A percentile compares a stretch with the other conserved stretches of the same genome.
Evolutionary conservation across 2,329 filamentous ascomycete species (phyloP).

Genomic region (Dactylellina sp.): DNA sequence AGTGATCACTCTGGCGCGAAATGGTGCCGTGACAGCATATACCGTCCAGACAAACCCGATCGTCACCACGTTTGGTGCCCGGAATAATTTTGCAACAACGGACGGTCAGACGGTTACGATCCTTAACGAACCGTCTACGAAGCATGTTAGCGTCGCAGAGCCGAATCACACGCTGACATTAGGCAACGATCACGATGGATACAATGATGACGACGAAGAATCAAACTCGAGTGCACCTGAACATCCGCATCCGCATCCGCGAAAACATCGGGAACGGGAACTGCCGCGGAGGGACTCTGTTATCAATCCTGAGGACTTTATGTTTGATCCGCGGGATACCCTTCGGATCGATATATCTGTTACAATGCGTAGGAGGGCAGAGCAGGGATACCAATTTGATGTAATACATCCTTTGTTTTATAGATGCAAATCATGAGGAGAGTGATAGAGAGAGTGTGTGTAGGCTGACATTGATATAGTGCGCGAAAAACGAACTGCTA

Average conservation of each 20-base stretch:
- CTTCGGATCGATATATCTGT: slow-evolving; percentile 60
- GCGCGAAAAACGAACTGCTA: slow-evolving; percentile 52
- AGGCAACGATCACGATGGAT: slow-evolving; percentile 31
- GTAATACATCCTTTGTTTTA: slow-evolving; percentile 61
- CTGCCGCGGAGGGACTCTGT: slow-evolving; percentile 30
- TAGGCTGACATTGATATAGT: slow-evolving; percentile 23
- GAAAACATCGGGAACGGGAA: neutral
- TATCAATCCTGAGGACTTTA: slow-evolving; percentile 58
- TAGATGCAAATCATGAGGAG: no score
- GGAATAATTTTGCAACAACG: slow-evolving; percentile 53
- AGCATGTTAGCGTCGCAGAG: slow-evolving; percentile 48
- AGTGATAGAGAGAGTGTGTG: slow-evolving; percentile 64
- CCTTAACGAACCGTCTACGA: slow-evolving; percentile 52
- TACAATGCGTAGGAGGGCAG: slow-evolving; percentile 59
- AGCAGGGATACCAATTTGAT: slow-evolving; percentile 60
- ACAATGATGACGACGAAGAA: slow-evolving; percentile 48
- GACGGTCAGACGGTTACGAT: slow-evolving; percentile 29
- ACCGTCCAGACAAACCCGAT: slow-evolving; percentile 46
- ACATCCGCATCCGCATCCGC: slow-evolving; percentile 10
- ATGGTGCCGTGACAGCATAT: slow-evolving; percentile 55
- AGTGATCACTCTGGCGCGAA: slow-evolving; percentile 55
- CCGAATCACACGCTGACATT: slow-evolving; percentile 47
- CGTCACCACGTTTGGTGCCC: slow-evolving; percentile 39
- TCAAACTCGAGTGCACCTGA: slow-evolving; percentile 42
- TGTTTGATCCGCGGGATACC: slow-evolving; percentile 59